Evolutionary conservation across 331 rosid genomes (phyloP).

Genomic region (Quercus tomentella): DNA sequence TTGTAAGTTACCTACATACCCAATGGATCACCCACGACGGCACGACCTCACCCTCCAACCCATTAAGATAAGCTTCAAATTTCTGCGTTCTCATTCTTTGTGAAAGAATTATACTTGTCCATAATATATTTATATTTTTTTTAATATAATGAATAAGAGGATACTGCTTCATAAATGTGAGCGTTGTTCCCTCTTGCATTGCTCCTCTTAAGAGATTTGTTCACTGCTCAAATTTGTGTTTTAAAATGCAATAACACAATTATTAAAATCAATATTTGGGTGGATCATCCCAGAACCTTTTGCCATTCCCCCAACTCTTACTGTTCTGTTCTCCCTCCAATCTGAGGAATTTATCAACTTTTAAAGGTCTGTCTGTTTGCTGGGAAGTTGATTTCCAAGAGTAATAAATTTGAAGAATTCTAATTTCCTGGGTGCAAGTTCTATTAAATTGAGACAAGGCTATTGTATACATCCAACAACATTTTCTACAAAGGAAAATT

Average conservation of each 20-base stretch:
- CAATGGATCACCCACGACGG: too few relatives aligned
- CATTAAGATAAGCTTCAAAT: neutral
- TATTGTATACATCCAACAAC: neutral
- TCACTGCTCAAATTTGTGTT: neutral
- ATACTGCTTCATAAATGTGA: neutral
- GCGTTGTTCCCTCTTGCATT: neutral
- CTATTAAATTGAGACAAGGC: neutral
- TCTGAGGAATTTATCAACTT: constrained; percentile 39
- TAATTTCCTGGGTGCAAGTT: neutral
- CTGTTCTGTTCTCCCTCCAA: constrained; percentile 60
- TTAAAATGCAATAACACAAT: too few relatives aligned
- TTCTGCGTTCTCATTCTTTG: neutral
- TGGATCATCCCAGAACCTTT: constrained; percentile 99
- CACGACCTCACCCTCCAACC: too few relatives aligned
- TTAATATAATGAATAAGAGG: too few relatives aligned
- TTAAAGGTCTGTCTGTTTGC: neutral
- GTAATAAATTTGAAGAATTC: neutral
- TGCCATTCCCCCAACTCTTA: constrained; percentile 92
- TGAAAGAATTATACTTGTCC: neutral
- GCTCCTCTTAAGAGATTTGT: neutral
- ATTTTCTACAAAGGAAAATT: neutral
- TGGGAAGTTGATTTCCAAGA: neutral
- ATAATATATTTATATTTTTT: too few relatives aligned
- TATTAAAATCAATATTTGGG: constrained; percentile 33
- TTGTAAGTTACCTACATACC: too few relatives aligned